phyloP scores from a whole-genome alignment of 495 filamentous ascomycete genomes.

The Endocarpon pusillum region DNA sequence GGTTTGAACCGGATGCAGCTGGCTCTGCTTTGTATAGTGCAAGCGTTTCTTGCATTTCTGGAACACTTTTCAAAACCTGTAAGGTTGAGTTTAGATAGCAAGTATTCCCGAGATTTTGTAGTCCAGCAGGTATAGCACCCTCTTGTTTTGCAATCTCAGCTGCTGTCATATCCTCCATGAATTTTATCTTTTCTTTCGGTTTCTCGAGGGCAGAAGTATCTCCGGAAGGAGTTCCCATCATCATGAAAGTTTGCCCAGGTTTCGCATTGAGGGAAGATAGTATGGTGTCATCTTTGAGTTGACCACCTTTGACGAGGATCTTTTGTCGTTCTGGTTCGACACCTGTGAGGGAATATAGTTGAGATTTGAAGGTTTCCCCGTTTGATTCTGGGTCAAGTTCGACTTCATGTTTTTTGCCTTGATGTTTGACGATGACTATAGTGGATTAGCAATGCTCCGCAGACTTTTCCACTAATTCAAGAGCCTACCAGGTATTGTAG shows the following conservation, averaged over 20 bases:
- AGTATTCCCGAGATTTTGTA: conserved; percentile 90
- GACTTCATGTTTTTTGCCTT: conserved; percentile 84
- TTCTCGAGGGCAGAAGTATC: conserved; percentile 40
- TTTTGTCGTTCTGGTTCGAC: conserved; percentile 96
- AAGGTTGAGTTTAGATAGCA: conserved; percentile 97
- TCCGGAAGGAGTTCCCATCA: conserved; percentile 78
- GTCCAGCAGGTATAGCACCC: conserved; percentile 72
- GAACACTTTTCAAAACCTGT: conserved; percentile 73
- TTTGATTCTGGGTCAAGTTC: conserved; percentile 71
- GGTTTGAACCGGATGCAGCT: conserved; percentile 15
- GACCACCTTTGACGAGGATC: conserved; percentile 81
- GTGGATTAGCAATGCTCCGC: conserved; percentile 15
- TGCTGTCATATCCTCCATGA: conserved; percentile 95
- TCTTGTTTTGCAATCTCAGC: conserved; percentile 70
- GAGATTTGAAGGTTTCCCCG: conserved; percentile 87
- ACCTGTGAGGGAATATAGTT: conserved; percentile 84
- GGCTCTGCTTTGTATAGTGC: conserved; percentile 40
- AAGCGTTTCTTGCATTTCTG: conserved; percentile 77
- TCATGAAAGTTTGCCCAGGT: conserved; percentile 76
- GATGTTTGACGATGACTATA: conserved; percentile 82
- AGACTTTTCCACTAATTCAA: conserved; percentile 1
- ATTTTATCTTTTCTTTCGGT: conserved; percentile 71
- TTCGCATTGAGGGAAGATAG: conserved; percentile 72
- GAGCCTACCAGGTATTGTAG: conserved; percentile 41
- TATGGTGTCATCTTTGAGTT: conserved; percentile 87